A percentile compares a stretch with the other conserved stretches of the same genome.
These are phyloP conservation scores for Nicotiana attenuata DNA, from an alignment of 257 asterid species.

Conservation along the genomic window DNA sequence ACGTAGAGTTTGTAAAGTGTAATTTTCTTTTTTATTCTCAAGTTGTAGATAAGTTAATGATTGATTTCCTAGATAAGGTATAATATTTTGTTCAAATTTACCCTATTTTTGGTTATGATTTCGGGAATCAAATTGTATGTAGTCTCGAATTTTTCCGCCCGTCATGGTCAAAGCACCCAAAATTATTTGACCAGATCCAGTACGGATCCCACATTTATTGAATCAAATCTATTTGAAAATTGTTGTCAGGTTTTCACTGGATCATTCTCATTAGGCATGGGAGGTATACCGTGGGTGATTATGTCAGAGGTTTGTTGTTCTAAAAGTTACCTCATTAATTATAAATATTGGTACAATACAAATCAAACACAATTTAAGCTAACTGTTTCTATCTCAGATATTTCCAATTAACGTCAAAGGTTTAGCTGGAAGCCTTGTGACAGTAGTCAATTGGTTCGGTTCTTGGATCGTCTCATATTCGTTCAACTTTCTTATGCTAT, in stretches of 20 bases:
- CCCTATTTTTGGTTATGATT: too few species aligned
- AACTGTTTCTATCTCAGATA: conserved; percentile 36
- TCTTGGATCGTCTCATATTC: conserved; percentile 79
- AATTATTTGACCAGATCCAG: too few species aligned
- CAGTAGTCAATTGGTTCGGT: conserved; percentile 78
- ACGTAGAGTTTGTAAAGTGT: too few species aligned
- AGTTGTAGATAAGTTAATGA: too few species aligned
- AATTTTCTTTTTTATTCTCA: too few species aligned
- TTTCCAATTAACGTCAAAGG: conserved; percentile 92
- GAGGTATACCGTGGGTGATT: conserved; percentile 93
- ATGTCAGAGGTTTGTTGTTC: conserved; percentile 70
- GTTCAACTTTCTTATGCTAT: conserved; percentile 57
- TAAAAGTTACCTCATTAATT: background rate
- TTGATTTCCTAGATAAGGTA: too few species aligned
- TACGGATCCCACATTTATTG: background rate
- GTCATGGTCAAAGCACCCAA: too few species aligned
- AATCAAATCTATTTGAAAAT: background rate
- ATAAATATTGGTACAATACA: background rate
- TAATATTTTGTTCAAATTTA: too few species aligned
- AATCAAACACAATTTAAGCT: background rate
- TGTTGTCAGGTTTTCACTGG: conserved; percentile 57
- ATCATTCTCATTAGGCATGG: conserved; percentile 80
- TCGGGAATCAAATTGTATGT: too few species aligned
- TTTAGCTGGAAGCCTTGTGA: conserved; percentile 76
- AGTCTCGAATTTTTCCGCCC: too few species aligned